Evolutionary conservation across 2,329 filamentous ascomycete species (phyloP), one percentile per base, ranked within the genome.

Genomic region (Hymenoscyphus repandus): DNA sequence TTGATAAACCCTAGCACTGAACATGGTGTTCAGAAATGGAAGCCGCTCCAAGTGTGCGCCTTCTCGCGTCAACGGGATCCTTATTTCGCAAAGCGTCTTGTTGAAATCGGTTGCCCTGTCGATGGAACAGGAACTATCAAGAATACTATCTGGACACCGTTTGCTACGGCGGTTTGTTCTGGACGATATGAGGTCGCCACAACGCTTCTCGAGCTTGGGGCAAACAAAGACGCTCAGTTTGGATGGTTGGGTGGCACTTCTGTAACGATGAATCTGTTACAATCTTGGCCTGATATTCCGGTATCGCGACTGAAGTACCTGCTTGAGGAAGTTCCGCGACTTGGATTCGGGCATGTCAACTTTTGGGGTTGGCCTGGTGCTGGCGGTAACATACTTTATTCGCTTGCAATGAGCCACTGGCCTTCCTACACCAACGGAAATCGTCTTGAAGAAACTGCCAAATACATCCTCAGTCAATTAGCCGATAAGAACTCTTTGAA

Each of bases 51-150:
- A 34, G 31, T 45, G 13, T 45, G 43, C 31, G 33, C 30, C 43
- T 15, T 45, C 13, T 15, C 43, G n/a, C 27, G 43, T 17, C 43
- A 45, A 30, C 11, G 30, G n/a, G 43, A 45, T 36, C 43, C 27
- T 34, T 20, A 32, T 7, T 45, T 45, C 36, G 43, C 31, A n/a
- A 6, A 12, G 6, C 11, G 31, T n/a, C 43, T 45, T 15, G 11
- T 45, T 11, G 43, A 45, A 45, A 45, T 45, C 20, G 43, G 43
- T 10, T 45, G 43, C 20, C 27, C 27, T 34, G 43, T 45, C 20
- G 43, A 45, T 33, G 43, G 31, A 15, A 20, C 36, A 10, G 43
- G 43, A n/a, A 9, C 11, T n/a, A 45, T 31, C 3, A 30, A 45
- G 17, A 31, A 20, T 17, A 34, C 27, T n/a, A 10, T 17, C n/a